phyloP scores from a whole-genome alignment of 805 yeast genomes.

The Wilhelminamyces savonicus region DNA sequence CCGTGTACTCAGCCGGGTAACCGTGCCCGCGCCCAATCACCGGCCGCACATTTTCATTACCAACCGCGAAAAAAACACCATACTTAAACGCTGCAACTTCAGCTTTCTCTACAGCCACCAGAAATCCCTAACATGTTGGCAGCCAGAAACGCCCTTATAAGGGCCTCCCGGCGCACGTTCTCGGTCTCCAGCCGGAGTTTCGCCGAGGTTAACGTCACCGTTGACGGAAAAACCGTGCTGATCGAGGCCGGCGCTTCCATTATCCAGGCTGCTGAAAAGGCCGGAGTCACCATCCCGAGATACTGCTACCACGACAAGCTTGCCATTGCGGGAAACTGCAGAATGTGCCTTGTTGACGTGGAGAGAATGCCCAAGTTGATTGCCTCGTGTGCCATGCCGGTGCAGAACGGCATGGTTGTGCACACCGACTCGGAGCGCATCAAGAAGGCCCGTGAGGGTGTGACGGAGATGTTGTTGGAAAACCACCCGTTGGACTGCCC shows the following conservation, averaged over 20 bases:
- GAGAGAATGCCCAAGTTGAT: constrained; percentile 86
- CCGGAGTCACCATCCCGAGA: constrained; percentile 82
- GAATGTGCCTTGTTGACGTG: constrained; percentile 88
- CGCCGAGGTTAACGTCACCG: constrained; percentile 52
- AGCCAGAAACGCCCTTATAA: too few relatives aligned
- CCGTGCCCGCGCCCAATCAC: too few relatives aligned
- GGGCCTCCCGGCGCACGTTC: too few relatives aligned
- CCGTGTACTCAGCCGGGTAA: too few relatives aligned
- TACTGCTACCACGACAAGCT: constrained; percentile 89
- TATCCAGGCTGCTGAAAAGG: constrained; percentile 88
- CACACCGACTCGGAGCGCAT: constrained; percentile 74
- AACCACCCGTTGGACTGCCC: constrained; percentile 93
- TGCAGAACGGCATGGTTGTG: constrained; percentile 84
- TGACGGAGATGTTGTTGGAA: constrained; percentile 80
- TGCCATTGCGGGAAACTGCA: constrained; percentile 88
- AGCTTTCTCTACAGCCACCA: too few relatives aligned
- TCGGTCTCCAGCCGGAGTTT: constrained; percentile 22
- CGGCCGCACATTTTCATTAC: too few relatives aligned
- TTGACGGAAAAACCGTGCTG: constrained; percentile 69
- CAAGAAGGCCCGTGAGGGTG: constrained; percentile 81
- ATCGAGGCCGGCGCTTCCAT: constrained; percentile 85
- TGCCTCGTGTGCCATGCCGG: constrained; percentile 91
- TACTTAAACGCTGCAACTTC: too few relatives aligned
- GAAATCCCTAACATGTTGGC: too few relatives aligned
- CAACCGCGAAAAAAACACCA: too few relatives aligned